A percentile compares a stretch with the other conserved stretches of the same genome.
These are phyloP conservation scores for Fraxinus nigra DNA, from an alignment of 305 asterid species.

Conservation along the genomic window DNA sequence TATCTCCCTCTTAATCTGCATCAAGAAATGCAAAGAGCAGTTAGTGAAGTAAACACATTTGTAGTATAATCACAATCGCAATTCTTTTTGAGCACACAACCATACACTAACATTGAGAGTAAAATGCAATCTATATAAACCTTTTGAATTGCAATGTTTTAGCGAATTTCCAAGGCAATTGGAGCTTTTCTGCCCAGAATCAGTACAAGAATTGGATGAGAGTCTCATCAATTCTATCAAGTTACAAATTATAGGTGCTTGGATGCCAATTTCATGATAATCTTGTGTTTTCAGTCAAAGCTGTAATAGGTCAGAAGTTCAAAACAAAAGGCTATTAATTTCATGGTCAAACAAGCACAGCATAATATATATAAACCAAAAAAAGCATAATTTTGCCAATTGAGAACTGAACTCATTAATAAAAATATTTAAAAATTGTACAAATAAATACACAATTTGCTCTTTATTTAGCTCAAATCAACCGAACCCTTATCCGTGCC, in stretches of 20 bases:
- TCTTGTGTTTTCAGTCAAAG: slow-evolving; percentile 10
- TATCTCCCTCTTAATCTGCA: slow-evolving; percentile 96
- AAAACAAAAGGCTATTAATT: not conserved
- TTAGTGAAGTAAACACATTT: not conserved
- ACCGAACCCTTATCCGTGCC: not conserved
- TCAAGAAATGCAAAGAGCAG: slow-evolving; percentile 23
- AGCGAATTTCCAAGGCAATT: not conserved
- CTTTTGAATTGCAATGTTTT: not conserved
- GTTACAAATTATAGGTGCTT: not conserved
- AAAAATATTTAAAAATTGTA: not conserved
- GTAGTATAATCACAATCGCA: not conserved
- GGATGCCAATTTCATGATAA: not conserved
- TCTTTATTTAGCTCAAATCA: slow-evolving; percentile 14
- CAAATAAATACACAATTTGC: not conserved
- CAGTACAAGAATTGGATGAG: not conserved
- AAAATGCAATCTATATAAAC: not conserved
- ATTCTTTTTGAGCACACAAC: not conserved
- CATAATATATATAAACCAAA: not conserved
- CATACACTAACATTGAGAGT: not conserved
- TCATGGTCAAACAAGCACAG: not conserved
- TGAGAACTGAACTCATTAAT: not conserved
- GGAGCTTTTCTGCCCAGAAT: not conserved
- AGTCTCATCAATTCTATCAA: not conserved
- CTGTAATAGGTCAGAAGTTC: not conserved
- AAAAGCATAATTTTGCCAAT: slow-evolving; percentile 1